Percentiles rank a stretch among this genome's conserved stretches.
phyloP scores from a whole-genome alignment of 495 filamentous ascomycete genomes.

The Tuber brumale region DNA sequence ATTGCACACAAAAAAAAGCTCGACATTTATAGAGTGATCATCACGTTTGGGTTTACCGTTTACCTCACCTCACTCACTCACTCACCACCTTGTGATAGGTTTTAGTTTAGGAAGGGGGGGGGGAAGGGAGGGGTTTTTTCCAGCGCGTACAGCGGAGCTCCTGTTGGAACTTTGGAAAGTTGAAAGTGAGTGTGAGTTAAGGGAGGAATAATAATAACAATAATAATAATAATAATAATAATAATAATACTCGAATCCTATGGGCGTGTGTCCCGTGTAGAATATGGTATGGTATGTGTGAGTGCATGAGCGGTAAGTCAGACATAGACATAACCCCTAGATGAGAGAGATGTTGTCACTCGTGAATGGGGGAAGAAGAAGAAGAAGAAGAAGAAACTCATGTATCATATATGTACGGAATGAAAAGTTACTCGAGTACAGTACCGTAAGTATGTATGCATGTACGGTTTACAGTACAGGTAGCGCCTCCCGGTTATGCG shows the following conservation, averaged over 20 bases:
- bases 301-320: background rate
- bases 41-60: background rate
- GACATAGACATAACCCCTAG: no score
- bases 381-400: background rate
- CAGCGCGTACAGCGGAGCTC: background rate
- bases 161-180: background rate
- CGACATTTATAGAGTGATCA: background rate
- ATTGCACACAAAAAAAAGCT: background rate
- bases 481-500: background rate
- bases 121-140: no score
- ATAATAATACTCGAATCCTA: background rate
- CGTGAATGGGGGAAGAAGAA: background rate
- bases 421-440: no score
- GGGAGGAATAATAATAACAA: no score
- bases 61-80: no score
- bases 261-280: background rate
- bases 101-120: no score
- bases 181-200: no score
- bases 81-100: background rate
- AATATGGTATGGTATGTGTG: no score
- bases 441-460: background rate
- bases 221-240: no score
- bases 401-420: no score
- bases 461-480: background rate
- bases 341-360: background rate